These are phyloP conservation scores for Xylaria sp. DNA, from an alignment of 2,329 filamentous ascomycete species.

Conservation along the genomic window DNA sequence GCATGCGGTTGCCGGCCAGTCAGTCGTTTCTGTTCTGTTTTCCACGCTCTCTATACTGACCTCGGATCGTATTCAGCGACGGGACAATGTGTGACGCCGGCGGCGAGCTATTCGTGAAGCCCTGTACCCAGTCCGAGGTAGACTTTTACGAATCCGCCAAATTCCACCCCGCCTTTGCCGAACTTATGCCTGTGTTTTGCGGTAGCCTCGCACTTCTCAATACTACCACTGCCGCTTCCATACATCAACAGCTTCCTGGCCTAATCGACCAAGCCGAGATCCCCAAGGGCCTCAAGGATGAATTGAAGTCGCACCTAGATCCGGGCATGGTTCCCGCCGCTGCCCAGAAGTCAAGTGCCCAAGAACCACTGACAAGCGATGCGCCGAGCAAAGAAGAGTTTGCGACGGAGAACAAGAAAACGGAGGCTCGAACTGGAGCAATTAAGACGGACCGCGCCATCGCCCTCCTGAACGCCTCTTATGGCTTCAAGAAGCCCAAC, in stretches of 20 bases:
- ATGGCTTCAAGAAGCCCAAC: conserved; percentile 82
- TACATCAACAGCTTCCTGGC: conserved; percentile 56
- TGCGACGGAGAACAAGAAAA: conserved; percentile 39
- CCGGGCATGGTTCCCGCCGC: conserved; percentile 5
- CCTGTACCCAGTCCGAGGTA: conserved; percentile 84
- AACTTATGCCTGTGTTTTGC: conserved; percentile 84
- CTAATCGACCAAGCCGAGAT: conserved; percentile 46
- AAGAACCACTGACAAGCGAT: conserved; percentile 19
- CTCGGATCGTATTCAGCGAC: conserved; percentile 62
- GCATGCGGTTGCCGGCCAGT: conserved; percentile 85
- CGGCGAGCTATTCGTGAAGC: conserved; percentile 90
- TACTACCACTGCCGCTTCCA: conserved; percentile 50
- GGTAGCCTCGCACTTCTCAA: conserved; percentile 77
- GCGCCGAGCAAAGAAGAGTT: conserved; percentile 27
- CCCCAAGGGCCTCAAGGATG: conserved; percentile 50
- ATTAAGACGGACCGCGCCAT: conserved; percentile 82
- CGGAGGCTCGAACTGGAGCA: conserved; percentile 58
- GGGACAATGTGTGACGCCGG: conserved; percentile 85
- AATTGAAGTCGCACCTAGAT: conserved; percentile 47
- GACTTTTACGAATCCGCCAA: conserved; percentile 82
- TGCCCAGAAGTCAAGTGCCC: conserved; percentile 17
- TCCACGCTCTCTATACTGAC: conserved; percentile 26
- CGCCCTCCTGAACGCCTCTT: conserved; percentile 82
- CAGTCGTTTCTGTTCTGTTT: conserved; percentile 48
- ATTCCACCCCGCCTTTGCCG: conserved; percentile 73